Evolutionary conservation across 495 filamentous ascomycete species (phyloP).

Genomic region (Xylaria sp.): DNA sequence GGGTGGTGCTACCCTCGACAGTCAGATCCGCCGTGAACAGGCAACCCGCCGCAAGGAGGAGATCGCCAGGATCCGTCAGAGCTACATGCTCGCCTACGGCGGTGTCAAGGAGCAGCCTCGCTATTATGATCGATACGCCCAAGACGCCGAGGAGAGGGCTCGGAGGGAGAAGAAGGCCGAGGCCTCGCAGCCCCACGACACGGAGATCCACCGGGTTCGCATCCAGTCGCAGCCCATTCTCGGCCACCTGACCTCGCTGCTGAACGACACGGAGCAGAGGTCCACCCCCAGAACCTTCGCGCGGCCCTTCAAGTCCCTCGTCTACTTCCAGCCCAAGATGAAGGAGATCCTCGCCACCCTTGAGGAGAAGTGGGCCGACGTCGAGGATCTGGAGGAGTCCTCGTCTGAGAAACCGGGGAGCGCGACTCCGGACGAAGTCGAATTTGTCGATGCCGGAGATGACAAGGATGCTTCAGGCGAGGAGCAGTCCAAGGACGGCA

Average conservation of each 20-base stretch:
- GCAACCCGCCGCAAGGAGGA: constrained; percentile 40
- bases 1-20: constrained; percentile 37
- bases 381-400: constrained; percentile 38
- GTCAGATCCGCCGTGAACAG: constrained; percentile 44
- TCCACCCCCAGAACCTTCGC: constrained; percentile 45
- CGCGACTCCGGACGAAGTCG: constrained; percentile 31
- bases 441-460: constrained; percentile 31
- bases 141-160: constrained; percentile 23
- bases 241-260: constrained; percentile 37
- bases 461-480: constrained; percentile 24
- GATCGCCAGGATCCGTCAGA: constrained; percentile 36
- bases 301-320: constrained; percentile 48
- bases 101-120: constrained; percentile 25
- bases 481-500: constrained; percentile 15
- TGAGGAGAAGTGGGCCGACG: constrained; percentile 47
- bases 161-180: constrained; percentile 35
- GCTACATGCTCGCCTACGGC: constrained; percentile 34
- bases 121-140: constrained; percentile 6
- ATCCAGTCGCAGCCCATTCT: constrained; percentile 49
- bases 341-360: constrained; percentile 43
- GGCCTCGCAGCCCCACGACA: constrained; percentile 33
- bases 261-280: constrained; percentile 33
- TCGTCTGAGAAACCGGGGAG: constrained; percentile 27
- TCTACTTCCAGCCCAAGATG: constrained; percentile 49
- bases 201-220: constrained; percentile 46